These are phyloP conservation scores for Tuctoria greenei DNA, from an alignment of 176 grass and related monocot species.

Conservation along the genomic window DNA sequence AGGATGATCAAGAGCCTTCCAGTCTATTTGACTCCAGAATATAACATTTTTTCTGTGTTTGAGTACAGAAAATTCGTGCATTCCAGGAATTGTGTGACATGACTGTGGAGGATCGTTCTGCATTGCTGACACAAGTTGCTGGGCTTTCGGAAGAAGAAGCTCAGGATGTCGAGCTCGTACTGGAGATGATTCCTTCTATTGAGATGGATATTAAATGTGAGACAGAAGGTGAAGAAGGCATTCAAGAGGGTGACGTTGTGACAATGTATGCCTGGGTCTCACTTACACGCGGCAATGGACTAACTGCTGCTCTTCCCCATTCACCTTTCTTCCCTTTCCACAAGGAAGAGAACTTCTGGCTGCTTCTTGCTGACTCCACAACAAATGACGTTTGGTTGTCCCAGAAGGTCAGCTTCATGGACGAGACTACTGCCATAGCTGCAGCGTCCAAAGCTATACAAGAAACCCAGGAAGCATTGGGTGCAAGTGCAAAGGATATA, in stretches of 20 bases:
- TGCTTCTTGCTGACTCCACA: conserved; percentile 65
- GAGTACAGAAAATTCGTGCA: conserved; percentile 70
- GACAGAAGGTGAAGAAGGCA: conserved; percentile 94
- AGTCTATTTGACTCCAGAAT: too few species aligned
- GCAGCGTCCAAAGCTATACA: conserved; percentile 92
- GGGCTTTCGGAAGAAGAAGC: conserved; percentile 66
- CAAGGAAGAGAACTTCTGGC: conserved; percentile 98
- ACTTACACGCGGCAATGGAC: conserved; percentile 67
- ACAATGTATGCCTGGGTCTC: conserved; percentile 98
- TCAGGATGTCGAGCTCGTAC: conserved; percentile 70
- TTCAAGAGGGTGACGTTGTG: conserved; percentile 92
- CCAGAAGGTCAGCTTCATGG: conserved; percentile 95
- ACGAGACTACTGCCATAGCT: conserved; percentile 71
- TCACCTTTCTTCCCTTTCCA: conserved; percentile 76
- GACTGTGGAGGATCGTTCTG: conserved; percentile 54
- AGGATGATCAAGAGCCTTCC: neutral
- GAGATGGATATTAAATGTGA: conserved; percentile 89
- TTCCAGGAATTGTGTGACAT: conserved; percentile 85
- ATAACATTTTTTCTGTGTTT: conserved; percentile 15
- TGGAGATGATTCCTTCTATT: conserved; percentile 94
- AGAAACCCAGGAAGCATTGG: conserved; percentile 82
- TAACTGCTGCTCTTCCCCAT: conserved; percentile 83
- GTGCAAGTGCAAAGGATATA: conserved; percentile 67
- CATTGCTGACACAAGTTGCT: conserved; percentile 73
- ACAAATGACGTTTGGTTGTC: conserved; percentile 91